Evolutionary conservation across 345 rosid species (phyloP).

Genomic region (Microcos paniculata): DNA sequence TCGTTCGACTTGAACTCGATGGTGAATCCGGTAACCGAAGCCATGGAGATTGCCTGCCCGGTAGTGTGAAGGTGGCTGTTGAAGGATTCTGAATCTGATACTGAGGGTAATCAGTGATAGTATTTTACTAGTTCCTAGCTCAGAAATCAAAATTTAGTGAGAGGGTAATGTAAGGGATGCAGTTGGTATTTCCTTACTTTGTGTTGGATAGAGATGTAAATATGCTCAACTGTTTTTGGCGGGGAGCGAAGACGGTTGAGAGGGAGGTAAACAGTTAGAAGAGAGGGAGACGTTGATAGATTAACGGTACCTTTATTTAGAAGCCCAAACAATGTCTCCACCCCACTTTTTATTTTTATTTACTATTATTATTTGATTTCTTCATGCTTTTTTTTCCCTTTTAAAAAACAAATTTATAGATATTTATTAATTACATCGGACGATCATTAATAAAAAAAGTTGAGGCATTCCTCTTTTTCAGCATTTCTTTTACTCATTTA

Average conservation of each 20-base stretch:
- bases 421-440: slow-evolving; percentile 30
- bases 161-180: background rate
- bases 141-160: background rate
- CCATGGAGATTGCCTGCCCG: slow-evolving; percentile 62
- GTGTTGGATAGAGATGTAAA: slow-evolving; percentile 52
- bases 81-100: slow-evolving; percentile 39
- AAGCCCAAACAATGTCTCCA: slow-evolving; percentile 24
- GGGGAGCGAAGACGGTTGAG: slow-evolving; percentile 36
- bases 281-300: slow-evolving; percentile 40
- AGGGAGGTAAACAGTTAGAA: slow-evolving; percentile 24
- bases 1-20: slow-evolving; percentile 56
- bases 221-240: slow-evolving; percentile 56
- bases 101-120: background rate
- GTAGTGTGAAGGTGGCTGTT: slow-evolving; percentile 45
- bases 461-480: slow-evolving; percentile 28
- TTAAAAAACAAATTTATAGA: no score
- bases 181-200: slow-evolving; percentile 17
- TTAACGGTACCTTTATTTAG: slow-evolving; percentile 24
- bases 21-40: slow-evolving; percentile 30
- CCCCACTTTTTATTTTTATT: background rate
- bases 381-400: slow-evolving; percentile 13
- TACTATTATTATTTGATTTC: slow-evolving; percentile 31
- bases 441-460: slow-evolving; percentile 28
- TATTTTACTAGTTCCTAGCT: background rate
- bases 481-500: background rate